phyloP scores from a whole-genome alignment of 2,329 filamentous ascomycete species.

The Aspergillus hortae region DNA sequence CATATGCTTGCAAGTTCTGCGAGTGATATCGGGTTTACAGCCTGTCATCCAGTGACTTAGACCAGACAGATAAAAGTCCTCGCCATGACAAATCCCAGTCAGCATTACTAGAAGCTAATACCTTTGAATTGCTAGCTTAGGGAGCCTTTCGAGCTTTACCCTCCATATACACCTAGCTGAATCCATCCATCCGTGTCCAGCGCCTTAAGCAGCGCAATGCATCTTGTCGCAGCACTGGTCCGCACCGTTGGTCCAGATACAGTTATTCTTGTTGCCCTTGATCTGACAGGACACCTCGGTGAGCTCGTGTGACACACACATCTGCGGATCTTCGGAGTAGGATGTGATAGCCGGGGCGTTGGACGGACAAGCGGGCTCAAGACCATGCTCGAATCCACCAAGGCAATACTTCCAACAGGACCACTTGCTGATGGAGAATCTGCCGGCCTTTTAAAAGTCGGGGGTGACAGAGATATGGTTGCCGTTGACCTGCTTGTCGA shows the following conservation, averaged over 20 bases:
- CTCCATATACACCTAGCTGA: too few species aligned
- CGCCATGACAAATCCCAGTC: too few species aligned
- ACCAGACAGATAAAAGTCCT: too few species aligned
- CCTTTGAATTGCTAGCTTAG: too few species aligned
- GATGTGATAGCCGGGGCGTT: slow-evolving; percentile 9
- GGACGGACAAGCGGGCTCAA: slow-evolving; percentile 9
- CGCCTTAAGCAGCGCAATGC: too few species aligned
- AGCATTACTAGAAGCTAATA: too few species aligned
- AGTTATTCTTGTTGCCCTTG: slow-evolving; percentile 8
- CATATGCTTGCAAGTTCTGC: too few species aligned
- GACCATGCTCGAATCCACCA: slow-evolving; percentile 4
- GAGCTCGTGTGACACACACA: slow-evolving; percentile 9
- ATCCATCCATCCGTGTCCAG: too few species aligned
- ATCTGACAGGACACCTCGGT: slow-evolving; percentile 12
- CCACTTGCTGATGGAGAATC: slow-evolving; percentile 11
- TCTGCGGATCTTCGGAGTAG: slow-evolving; percentile 10
- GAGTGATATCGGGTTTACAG: too few species aligned
- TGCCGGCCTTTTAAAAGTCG: slow-evolving; percentile 1
- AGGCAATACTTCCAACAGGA: slow-evolving; percentile 13
- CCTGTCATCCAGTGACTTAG: too few species aligned
- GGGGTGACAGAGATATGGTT: slow-evolving; percentile 7
- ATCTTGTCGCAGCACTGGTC: slow-evolving; percentile 7
- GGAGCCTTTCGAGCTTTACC: too few species aligned
- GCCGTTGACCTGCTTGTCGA: slow-evolving; percentile 8
- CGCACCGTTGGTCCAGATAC: slow-evolving; percentile 11